phyloP scores from a whole-genome alignment of 768 basidiomycete species.

The Strobilomyces confusus region DNA sequence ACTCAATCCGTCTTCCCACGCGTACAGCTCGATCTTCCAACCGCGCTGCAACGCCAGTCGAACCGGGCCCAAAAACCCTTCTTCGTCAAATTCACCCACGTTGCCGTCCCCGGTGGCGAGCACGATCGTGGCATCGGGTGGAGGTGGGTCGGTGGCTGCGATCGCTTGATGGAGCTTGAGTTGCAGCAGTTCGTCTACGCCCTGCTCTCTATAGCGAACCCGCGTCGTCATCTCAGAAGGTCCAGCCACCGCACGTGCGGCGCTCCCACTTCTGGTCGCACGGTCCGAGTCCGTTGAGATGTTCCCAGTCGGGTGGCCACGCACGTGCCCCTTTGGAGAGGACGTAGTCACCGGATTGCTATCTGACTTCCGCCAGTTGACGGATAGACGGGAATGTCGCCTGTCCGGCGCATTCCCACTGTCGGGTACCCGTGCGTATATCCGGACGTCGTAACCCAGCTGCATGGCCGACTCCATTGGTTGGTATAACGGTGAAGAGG shows the following conservation, averaged over 20 bases:
- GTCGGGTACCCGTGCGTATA: slow-evolving; percentile 71
- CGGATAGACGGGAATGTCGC: slow-evolving; percentile 10
- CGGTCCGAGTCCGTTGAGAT: slow-evolving; percentile 27
- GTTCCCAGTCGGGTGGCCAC: slow-evolving; percentile 20
- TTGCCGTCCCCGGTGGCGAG: slow-evolving; percentile 94
- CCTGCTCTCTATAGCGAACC: slow-evolving; percentile 80
- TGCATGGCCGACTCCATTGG: slow-evolving; percentile 68
- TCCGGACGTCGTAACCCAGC: slow-evolving; percentile 70
- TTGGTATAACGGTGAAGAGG: slow-evolving; percentile 82
- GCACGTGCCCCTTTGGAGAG: slow-evolving; percentile 10
- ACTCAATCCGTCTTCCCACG: slow-evolving; percentile 84
- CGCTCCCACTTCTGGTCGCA: slow-evolving; percentile 4
- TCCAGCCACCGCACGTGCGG: slow-evolving; percentile 12
- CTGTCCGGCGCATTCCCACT: slow-evolving; percentile 60
- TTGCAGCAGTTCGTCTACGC: slow-evolving; percentile 92
- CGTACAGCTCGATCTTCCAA: slow-evolving; percentile 94
- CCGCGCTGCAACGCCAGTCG: slow-evolving; percentile 82
- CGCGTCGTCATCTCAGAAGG: slow-evolving; percentile 27
- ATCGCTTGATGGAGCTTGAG: slow-evolving; percentile 88
- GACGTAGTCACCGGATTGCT: not conserved
- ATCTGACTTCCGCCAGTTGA: slow-evolving; percentile 24
- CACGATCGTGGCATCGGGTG: slow-evolving; percentile 71
- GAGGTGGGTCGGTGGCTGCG: slow-evolving; percentile 62
- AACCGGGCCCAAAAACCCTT: slow-evolving; percentile 88
- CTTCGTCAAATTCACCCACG: slow-evolving; percentile 87